A percentile compares a stretch with the other conserved stretches of the same genome.
These are phyloP conservation scores for Nigrospora osmanthi DNA, from an alignment of 2,329 filamentous ascomycete genomes.

Conservation along the genomic window DNA sequence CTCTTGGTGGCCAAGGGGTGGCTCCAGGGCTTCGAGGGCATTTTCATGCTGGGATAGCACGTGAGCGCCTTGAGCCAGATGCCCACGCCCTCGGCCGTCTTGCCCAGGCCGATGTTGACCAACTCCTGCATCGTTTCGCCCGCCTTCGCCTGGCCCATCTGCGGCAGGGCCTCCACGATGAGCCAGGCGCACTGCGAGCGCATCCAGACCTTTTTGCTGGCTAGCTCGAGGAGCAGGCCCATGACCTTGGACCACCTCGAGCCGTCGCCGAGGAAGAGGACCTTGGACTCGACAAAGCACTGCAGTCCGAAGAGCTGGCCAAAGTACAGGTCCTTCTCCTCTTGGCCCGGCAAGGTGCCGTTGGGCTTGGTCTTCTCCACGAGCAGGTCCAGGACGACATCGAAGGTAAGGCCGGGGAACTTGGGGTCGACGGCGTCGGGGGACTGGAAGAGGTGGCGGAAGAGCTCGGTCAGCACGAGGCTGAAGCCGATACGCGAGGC, in stretches of 20 bases:
- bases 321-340: conserved; percentile 1
- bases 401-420: conserved; percentile 47
- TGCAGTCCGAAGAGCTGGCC: conserved; percentile 64
- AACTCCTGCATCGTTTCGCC: conserved; percentile 57
- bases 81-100: conserved; percentile 81
- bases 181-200: conserved; percentile 81
- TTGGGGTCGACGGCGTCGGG: conserved; percentile 33
- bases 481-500: conserved; percentile 85
- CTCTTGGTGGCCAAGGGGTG: conserved; percentile 68
- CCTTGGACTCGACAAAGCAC: conserved; percentile 72
- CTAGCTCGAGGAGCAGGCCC: conserved; percentile 63
- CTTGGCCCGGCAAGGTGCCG: conserved; percentile 34
- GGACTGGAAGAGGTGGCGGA: conserved; percentile 60
- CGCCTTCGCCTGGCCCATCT: conserved; percentile 50
- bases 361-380: conserved; percentile 46
- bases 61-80: conserved; percentile 72
- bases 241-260: conserved; percentile 62
- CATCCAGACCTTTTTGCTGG: conserved; percentile 80
- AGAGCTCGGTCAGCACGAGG: conserved; percentile 74
- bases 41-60: conserved; percentile 54
- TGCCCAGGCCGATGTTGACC: conserved; percentile 57
- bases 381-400: conserved; percentile 44
- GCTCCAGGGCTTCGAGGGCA: conserved; percentile 67
- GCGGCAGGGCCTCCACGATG: conserved; percentile 63
- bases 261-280: conserved; percentile 52